Evolutionary conservation across 1,284 basidiomycete genomes (phyloP), one percentile per base, ranked within the genome.

Genomic region (Schizophyllum amplum): DNA sequence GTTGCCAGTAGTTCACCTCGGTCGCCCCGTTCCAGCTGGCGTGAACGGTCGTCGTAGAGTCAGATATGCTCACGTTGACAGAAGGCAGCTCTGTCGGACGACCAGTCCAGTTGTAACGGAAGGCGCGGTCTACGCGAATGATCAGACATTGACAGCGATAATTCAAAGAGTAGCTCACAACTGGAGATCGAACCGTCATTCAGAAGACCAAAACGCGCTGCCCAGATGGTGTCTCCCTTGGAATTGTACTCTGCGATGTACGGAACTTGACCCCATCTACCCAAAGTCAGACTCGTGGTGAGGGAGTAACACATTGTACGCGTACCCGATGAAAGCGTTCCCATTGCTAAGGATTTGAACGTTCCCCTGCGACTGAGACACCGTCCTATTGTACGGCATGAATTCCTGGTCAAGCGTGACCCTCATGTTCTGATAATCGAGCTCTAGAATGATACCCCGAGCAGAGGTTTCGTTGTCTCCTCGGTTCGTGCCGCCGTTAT

Each of bases 21-120:
- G 59, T 60, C 27, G 56, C 56, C 5, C 59, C 56, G 52, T 60
- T 60, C 59, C 59, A 60, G 17, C 55, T 57, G 9, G 57, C 56
- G 25, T 47, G 57, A 1, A 57, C 24, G 26, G 50, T 49, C n/a
- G 20, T 54, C 24, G 26, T 42, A 4, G 48, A 11, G 48, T 11
- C 11, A 11, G 48, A 50, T 11, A 20, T 50, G 4, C 5, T 21
- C 13, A 50, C 48, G 13, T 21, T 50, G 21, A 50, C 20, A 20
- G 20, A 21, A 21, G 48, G 48, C 3, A 22, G 2, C 5, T 50
- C 20, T 13, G 48, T 22, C 11, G 48, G 48, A 15, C 4, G 48
- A 4, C 21, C 48, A 1, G 48, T 21, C 13, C 48, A 50, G 4
- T 50, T 50, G 48, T 1, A 50, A 20, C 4, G 48, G 2, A 22